Base-by-base conservation (phyloP, 2,329 filamentous ascomycete species). In the Fusarium xylarioides region DNA sequence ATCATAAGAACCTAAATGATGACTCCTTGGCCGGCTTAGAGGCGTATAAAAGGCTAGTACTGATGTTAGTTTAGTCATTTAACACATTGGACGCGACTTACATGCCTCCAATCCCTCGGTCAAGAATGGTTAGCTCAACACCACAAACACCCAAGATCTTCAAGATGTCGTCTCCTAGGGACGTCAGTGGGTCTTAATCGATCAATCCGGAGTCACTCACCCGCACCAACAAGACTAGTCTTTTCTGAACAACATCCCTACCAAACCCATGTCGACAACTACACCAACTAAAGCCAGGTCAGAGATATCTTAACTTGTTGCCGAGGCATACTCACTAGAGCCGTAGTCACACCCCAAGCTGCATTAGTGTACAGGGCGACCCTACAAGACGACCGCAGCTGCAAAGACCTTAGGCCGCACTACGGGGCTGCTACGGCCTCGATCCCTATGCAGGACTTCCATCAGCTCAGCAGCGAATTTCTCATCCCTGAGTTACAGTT, bases 171-270 rank as follows among this genome's bases (percentile, higher is more conserved):
- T 1, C 43, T 18, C 42, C 42, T 43, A 23, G 10, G 4, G 0
- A 43, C 5, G n/a, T 43, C n/a, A 43, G 40, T 23, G 40, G 11
- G 37, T 40, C 19, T 40, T 12, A 11, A 40, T 21, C 19, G 11
- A 3, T 40, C 7, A 21, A 21, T 21, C 8, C 7, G 3, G 19
- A 21, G 7, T 8, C 7, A 42, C 21, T n/a, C 7, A 42, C 38
- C 21, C 38, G 12, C 21, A 42, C 40, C n/a, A 23, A 43, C 10
- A 43, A 42, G 40, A 15, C 7, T 14, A 14, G 11, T 40, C 38
- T n/a, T 40, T 14, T 21, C 2, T 40, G 7, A 14, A 40, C 7
- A 9, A 2, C 11, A 40, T 14, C 19, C 11, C 3, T 0, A 40
- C 38, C 7, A 40, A 40, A n/a, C 21, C 2, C 0, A 40, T 21